Evolutionary conservation across 306 rosid genomes (phyloP), one percentile per base, ranked within the genome.

Genomic region (Vachellia collinsii): DNA sequence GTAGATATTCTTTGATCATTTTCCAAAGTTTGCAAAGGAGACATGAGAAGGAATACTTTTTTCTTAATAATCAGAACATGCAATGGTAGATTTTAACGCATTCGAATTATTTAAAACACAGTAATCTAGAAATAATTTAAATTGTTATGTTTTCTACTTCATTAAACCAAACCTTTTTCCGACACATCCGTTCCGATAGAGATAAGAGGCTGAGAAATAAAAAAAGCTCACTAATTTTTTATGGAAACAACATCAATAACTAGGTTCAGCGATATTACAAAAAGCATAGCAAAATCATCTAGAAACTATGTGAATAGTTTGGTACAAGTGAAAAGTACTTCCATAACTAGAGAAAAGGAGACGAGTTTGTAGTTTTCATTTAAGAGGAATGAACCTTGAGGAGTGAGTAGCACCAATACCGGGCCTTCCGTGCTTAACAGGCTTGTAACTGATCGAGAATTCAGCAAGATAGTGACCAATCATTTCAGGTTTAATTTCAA

Each of bases 331-430:
- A 37, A 70, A 61, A 59, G 54, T 64, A 43, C 46, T 4, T 17
- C 46, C 44, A 20, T 10, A 6, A 47, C 13, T 3, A 61, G 19
- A 46, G 34, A 68, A 72, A 29, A 29, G 34, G 11, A 11, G 53
- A 42, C 16, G 17, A 29, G 11, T 47, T 13, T 7, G 53, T 10
- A 39, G 54, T 11, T 59, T 63, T 80, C 82, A 84, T 70, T 84
- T 84, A 23, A 84, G 87, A 76, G 87, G 87, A 70, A 84, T 84
- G 68, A 81, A 87, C 77, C 87, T 75, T 0, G 78, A 80, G 8
- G 85, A 79, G 77, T 86, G 87, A 62, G 86, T 80, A 3, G 89
- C 87, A 77, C 87, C 81, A 50, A 86, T 77, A 68, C 89, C 89
- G 3, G 83, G 87, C 82, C 87, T 85, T 34, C 83, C 84, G 5